Conservation (phyloP, 345 rosid species). For the Iberis pinnata region DNA sequence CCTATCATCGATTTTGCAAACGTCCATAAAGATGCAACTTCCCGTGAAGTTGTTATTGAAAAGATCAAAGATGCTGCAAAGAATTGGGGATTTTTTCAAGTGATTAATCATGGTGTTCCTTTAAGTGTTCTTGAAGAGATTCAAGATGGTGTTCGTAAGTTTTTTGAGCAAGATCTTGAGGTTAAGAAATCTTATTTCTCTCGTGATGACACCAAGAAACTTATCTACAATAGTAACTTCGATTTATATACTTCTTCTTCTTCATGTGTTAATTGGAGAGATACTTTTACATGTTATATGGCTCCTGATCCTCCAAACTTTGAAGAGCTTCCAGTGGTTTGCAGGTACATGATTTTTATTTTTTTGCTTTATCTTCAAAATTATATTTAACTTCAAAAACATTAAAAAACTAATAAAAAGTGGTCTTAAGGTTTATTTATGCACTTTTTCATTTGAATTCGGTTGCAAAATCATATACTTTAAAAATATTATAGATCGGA, state of each 20-base stretch:
- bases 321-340: slow-evolving; percentile 37
- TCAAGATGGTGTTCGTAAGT: slow-evolving; percentile 30
- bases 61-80: slow-evolving; percentile 28
- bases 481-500: too few relatives aligned
- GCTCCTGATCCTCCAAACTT: slow-evolving; percentile 35
- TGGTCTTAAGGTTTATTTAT: too few relatives aligned
- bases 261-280: slow-evolving; percentile 39
- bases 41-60: slow-evolving; percentile 11
- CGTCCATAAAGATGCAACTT: too few relatives aligned
- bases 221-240: slow-evolving; percentile 34
- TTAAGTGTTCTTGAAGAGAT: slow-evolving; percentile 29
- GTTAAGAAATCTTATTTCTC: slow-evolving; percentile 33
- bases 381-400: too few relatives aligned
- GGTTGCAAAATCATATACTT: too few relatives aligned
- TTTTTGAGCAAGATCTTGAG: slow-evolving; percentile 36
- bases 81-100: slow-evolving; percentile 48
- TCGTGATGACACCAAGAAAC: slow-evolving; percentile 23
- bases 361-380: too few relatives aligned
- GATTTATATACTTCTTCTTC: slow-evolving; percentile 30
- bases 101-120: slow-evolving; percentile 42
- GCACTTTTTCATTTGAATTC: too few relatives aligned
- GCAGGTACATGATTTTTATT: slow-evolving; percentile 30
- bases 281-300: slow-evolving; percentile 28
- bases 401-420: too few relatives aligned
- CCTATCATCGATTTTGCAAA: slow-evolving; percentile 41